These are phyloP conservation scores for Aureobasidium mangrovei DNA, from an alignment of 2,329 filamentous ascomycete species.

Conservation along the genomic window DNA sequence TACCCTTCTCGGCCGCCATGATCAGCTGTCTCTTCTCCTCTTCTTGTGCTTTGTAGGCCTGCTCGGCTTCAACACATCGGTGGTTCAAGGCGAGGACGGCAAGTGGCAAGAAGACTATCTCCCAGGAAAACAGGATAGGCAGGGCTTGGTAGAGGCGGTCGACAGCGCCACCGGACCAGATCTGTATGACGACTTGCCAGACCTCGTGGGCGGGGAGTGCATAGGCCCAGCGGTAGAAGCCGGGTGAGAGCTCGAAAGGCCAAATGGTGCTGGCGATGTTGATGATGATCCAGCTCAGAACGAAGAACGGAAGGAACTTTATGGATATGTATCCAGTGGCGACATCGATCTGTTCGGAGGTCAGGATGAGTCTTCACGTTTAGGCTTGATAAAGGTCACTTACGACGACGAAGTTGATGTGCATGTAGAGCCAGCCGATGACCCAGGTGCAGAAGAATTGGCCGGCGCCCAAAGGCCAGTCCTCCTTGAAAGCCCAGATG, in stretches of 20 bases:
- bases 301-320: constrained; percentile 36
- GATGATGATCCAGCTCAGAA: constrained; percentile 37
- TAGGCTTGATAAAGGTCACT: neutral
- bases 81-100: constrained; percentile 19
- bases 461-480: constrained; percentile 32
- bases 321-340: constrained; percentile 34
- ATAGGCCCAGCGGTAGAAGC: constrained; percentile 35
- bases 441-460: constrained; percentile 40
- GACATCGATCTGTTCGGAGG: constrained; percentile 28
- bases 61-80: constrained; percentile 16
- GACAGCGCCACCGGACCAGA: constrained; percentile 38
- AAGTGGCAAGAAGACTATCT: constrained; percentile 23
- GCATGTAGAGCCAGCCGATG: constrained; percentile 36
- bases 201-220: constrained; percentile 34
- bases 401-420: constrained; percentile 35
- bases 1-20: neutral
- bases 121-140: constrained; percentile 37
- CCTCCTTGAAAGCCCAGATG: constrained; percentile 37
- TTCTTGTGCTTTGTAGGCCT: constrained; percentile 6
- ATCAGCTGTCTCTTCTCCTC: constrained; percentile 7
- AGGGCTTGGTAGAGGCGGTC: constrained; percentile 33
- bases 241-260: constrained; percentile 36
- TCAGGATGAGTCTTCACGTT: neutral
- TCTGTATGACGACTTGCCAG: constrained; percentile 35
- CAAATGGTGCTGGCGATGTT: constrained; percentile 37